phyloP scores from a whole-genome alignment of 2,329 filamentous ascomycete species.

The Calonectria ilicicola region DNA sequence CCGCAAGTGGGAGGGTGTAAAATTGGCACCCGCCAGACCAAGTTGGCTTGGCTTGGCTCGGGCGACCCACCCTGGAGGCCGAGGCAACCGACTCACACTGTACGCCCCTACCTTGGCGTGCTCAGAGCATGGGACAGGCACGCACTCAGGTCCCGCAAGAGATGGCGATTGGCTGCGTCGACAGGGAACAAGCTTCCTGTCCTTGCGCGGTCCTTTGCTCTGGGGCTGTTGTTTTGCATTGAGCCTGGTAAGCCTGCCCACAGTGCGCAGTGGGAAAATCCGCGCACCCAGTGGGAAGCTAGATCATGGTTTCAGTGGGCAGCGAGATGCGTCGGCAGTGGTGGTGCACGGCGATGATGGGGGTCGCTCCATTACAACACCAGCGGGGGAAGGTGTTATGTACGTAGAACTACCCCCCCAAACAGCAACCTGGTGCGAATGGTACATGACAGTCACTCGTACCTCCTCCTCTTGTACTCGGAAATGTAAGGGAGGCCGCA shows the following conservation, averaged over 20 bases:
- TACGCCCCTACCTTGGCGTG: not conserved
- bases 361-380: conserved; percentile 35
- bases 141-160: conserved; percentile 21
- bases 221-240: conserved; percentile 13
- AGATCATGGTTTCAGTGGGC: conserved; percentile 37
- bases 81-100: conserved; percentile 25
- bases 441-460: not conserved
- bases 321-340: conserved; percentile 29
- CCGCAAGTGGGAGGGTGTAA: conserved; percentile 22
- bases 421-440: not conserved
- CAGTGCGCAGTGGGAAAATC: conserved; percentile 19
- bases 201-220: conserved; percentile 2
- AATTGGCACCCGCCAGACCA: conserved; percentile 41
- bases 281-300: conserved; percentile 31
- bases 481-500: not conserved
- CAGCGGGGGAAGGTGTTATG: conserved; percentile 12
- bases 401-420: not conserved
- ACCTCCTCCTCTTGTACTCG: not conserved
- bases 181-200: conserved; percentile 33
- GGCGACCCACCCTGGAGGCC: conserved; percentile 31
- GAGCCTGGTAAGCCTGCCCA: conserved; percentile 25
- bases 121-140: conserved; percentile 27
- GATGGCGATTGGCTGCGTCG: conserved; percentile 27
- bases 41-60: conserved; percentile 16
- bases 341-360: conserved; percentile 32